phyloP scores from a whole-genome alignment of 2,329 filamentous ascomycete species.

The Colletotrichum shisoi region DNA sequence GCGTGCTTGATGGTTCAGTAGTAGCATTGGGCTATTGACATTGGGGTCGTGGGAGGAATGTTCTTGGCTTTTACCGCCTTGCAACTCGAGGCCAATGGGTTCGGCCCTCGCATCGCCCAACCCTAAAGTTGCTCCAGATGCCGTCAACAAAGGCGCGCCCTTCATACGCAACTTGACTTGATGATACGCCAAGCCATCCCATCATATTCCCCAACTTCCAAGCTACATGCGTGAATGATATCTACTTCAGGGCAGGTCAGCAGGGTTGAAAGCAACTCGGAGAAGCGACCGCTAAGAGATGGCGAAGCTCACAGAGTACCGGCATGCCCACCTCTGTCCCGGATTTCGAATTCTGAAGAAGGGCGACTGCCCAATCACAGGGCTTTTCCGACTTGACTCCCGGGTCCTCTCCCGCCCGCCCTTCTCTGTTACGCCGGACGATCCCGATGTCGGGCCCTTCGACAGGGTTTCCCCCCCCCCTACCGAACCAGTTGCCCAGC shows the following conservation, averaged over 20 bases:
- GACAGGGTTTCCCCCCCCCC: constrained; percentile 27
- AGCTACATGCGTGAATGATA: neutral
- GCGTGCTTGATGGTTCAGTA: no score
- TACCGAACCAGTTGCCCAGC: constrained; percentile 24
- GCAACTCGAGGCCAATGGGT: neutral
- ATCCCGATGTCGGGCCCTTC: constrained; percentile 37
- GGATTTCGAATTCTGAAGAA: constrained; percentile 31
- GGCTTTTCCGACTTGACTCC: constrained; percentile 9
- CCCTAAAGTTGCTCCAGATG: neutral
- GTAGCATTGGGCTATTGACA: no score
- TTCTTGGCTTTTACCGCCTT: neutral
- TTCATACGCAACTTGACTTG: neutral
- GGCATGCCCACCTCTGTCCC: constrained; percentile 11
- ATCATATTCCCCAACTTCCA: neutral
- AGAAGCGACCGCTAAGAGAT: neutral
- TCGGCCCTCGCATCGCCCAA: neutral
- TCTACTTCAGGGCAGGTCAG: neutral
- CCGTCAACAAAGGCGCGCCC: constrained; percentile 24
- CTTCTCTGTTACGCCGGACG: constrained; percentile 25
- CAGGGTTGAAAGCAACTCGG: neutral
- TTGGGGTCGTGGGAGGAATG: no score
- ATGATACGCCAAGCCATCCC: neutral
- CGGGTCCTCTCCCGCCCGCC: constrained; percentile 26
- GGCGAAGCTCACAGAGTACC: constrained; percentile 7
- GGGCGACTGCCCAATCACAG: constrained; percentile 21